phyloP scores from a whole-genome alignment of 148 eudicot species.

The Simmondsia chinensis region DNA sequence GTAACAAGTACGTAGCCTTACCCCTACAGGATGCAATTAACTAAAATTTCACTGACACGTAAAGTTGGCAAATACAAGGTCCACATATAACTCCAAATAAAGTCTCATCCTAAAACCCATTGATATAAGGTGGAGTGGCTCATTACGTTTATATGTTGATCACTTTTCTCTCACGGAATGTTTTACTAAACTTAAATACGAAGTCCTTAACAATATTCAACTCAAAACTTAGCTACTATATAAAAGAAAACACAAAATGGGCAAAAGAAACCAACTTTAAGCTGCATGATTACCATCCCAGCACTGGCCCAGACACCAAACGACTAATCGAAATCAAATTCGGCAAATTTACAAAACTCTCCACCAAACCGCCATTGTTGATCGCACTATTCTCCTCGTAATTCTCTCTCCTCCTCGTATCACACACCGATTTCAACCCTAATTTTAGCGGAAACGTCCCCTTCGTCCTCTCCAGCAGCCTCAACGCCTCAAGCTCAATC shows the following conservation, averaged over 20 bases:
- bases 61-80: too few species aligned
- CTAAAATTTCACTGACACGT: too few species aligned
- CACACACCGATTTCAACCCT: conserved; percentile 16
- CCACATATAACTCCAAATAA: too few species aligned
- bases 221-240: too few species aligned
- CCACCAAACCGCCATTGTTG: conserved; percentile 20
- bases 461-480: conserved; percentile 17
- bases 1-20: too few species aligned
- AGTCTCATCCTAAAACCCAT: too few species aligned
- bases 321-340: conserved; percentile 65
- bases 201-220: too few species aligned
- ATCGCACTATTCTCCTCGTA: neutral
- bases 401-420: conserved; percentile 6
- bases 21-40: too few species aligned
- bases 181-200: neutral
- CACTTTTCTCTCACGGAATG: too few species aligned
- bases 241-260: neutral
- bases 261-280: too few species aligned
- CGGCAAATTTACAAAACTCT: conserved; percentile 56
- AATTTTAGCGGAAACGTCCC: conserved; percentile 28
- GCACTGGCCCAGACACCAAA: conserved; percentile 67
- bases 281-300: conserved; percentile 74
- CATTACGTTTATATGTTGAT: too few species aligned
- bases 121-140: too few species aligned
- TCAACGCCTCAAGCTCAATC: conserved; percentile 25